Conservation (phyloP, 495 filamentous ascomycete species). For the Choiromyces venosus region DNA sequence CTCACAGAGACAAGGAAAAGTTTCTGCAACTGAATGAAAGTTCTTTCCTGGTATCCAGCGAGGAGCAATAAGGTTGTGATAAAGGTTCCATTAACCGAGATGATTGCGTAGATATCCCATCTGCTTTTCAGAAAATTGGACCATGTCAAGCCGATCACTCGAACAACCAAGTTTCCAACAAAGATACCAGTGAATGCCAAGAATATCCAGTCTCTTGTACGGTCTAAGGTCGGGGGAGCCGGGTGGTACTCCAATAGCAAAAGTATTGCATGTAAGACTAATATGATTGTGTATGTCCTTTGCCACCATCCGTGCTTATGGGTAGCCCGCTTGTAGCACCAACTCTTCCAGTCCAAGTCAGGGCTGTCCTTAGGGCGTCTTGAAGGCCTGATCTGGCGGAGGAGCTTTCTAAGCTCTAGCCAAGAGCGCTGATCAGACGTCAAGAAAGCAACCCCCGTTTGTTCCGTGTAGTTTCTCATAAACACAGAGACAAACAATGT, state of each 20-base stretch:
- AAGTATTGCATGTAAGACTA: conserved; percentile 76
- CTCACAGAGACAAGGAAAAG: conserved; percentile 72
- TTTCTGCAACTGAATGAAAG: conserved; percentile 78
- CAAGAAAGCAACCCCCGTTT: conserved; percentile 93
- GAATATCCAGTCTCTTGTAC: conserved; percentile 68
- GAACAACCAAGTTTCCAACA: conserved; percentile 74
- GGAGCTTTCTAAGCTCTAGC: conserved; percentile 88
- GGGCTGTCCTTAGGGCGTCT: conserved; percentile 74
- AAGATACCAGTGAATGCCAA: conserved; percentile 80
- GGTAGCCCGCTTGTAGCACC: conserved; percentile 90
- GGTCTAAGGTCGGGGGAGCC: conserved; percentile 61
- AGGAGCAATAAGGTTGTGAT: conserved; percentile 67
- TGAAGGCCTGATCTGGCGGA: conserved; percentile 88
- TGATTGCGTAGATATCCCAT: conserved; percentile 87
- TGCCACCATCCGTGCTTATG: conserved; percentile 96
- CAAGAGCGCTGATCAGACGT: conserved; percentile 96
- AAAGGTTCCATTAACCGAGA: conserved; percentile 79
- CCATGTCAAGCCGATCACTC: conserved; percentile 86
- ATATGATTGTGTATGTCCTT: conserved; percentile 64
- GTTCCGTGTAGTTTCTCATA: conserved; percentile 99
- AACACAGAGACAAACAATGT: conserved; percentile 98
- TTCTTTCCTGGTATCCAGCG: conserved; percentile 51
- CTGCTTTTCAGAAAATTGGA: conserved; percentile 84
- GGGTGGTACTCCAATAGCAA: conserved; percentile 81
- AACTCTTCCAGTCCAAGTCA: conserved; percentile 71